Base-by-base conservation (phyloP, 1,284 basidiomycete genomes). In the Tilletia caries region DNA sequence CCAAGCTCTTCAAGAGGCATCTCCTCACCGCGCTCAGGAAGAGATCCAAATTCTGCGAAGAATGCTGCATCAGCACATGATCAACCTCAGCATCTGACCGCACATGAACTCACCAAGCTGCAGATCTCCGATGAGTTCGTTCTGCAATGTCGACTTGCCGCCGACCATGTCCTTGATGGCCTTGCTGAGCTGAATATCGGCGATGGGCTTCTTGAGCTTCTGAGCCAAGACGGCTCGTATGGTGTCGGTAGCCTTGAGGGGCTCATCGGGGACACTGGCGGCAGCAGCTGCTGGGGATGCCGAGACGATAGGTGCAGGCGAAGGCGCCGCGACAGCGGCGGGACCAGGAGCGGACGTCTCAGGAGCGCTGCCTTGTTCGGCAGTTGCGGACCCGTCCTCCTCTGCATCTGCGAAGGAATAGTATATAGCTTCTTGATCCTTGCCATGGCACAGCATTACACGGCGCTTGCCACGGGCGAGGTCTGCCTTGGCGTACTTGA, bases 131-230 rank as follows among this genome's bases (percentile, higher is more conserved):
- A 97, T 86, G 73, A 97, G 95, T 85, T 98, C 95, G 84, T 98
- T 97, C 85, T 96, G 94, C 70, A 98, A 86, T 0, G 96, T 98
- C 29, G 95, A 98, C 86, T 98, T 98, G 76, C 96, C 96, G 52
- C 93, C 94, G 66, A 97, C 94, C 71, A 98, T 90, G 82, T 98
- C 95, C 85, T 98, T 98, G 87, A 98, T 95, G 1, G 93, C 91
- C 85, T 98, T 98, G 74, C 89, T 88, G n/a, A 94, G 87, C 2
- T 93, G 91, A 68, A 98, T 87, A 78, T 98, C 95, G 67, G 90
- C 88, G 44, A 94, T 88, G 72, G 87, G 89, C 87, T 98, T 98
- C 90, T 98, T 98, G 82, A 98, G 87, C 86, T 98, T 98, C 86
- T 98, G 95, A 0, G 95, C 93, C 71, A 98, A 91, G 83, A 98